Evolutionary conservation across 2,329 filamentous ascomycete species (phyloP), one percentile per base, ranked within the genome.

Genomic region (Cladophialophora immunda): DNA sequence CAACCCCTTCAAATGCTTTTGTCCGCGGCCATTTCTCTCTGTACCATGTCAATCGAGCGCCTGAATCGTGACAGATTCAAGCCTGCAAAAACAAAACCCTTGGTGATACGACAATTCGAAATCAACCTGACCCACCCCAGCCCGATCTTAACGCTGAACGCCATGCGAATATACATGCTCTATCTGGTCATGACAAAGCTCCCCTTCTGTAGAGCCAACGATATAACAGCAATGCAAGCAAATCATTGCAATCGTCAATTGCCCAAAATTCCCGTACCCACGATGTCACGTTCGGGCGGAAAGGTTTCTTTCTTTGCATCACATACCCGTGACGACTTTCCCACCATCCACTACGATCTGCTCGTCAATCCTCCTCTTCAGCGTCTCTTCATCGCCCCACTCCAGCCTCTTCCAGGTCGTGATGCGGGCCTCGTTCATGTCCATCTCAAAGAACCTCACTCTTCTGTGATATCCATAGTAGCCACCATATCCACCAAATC

Each of bases 401-500:
- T 98, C 94, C 17, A 97, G 82, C 58, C 95, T 86, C 81, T 97
- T 98, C 87, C 94, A 99, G 0, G 94, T 99, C 57, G 87, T 89
- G 72, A 99, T 94, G 55, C 92, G 87, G 7, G 91, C 94, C 67
- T 92, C 89, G 75, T 97, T 97, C 80, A 94, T 92, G 78, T 99
- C 94, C 58, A 99, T 88, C 73, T 98, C 94, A 76, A 95, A 99
- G 52, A 99, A 86, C 56, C 95, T 87, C 61, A 97, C 85, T 32
- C 93, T 89, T 29, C 95, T 90, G 74, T 94, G 86, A 76, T 91
- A 98, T 3, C 90, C 91, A 50, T 89, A 90, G 76, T 97, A 98
- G 5, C 94, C 94, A 22, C 91, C 95, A 76, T 99, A 99, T 0
- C 95, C 95, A 63, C 95, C 95, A 74, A 99, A 97, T 1, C 95